Evolutionary conservation across 768 basidiomycete genomes (phyloP).

Genomic region (Pleurotus sapidus): DNA sequence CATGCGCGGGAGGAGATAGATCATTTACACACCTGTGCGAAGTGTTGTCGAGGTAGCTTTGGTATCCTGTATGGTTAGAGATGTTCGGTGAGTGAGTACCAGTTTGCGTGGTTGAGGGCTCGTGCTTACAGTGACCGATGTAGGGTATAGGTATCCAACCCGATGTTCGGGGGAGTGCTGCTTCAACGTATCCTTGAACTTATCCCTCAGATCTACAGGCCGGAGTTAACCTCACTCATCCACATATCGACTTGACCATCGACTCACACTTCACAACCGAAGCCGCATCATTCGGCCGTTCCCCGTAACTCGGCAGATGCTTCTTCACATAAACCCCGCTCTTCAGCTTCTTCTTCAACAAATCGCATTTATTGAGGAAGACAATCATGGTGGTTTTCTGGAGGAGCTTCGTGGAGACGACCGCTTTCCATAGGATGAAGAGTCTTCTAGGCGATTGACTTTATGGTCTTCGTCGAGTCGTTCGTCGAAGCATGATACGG

Average conservation of each 20-base stretch:
- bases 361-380: slow-evolving; percentile 75
- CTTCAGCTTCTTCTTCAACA: slow-evolving; percentile 49
- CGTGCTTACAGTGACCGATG: slow-evolving; percentile 53
- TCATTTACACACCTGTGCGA: slow-evolving; percentile 37
- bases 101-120: not conserved
- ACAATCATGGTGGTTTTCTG: slow-evolving; percentile 60
- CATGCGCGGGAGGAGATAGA: not conserved
- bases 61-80: slow-evolving; percentile 40
- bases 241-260: not conserved
- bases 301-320: slow-evolving; percentile 61
- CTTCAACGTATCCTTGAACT: slow-evolving; percentile 51
- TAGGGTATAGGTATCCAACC: slow-evolving; percentile 55
- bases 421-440: slow-evolving; percentile 62
- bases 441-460: slow-evolving; percentile 72
- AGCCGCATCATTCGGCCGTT: slow-evolving; percentile 54
- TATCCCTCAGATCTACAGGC: slow-evolving; percentile 36
- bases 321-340: slow-evolving; percentile 46
- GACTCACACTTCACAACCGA: slow-evolving; percentile 56
- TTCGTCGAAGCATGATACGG: slow-evolving; percentile 43
- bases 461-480: slow-evolving; percentile 51
- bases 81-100: not conserved
- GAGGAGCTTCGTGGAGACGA: slow-evolving; percentile 60
- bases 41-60: slow-evolving; percentile 52
- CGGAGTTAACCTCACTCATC: not conserved
- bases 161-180: slow-evolving; percentile 48